A percentile compares a stretch with the other conserved stretches of the same genome.
Conservation (phyloP, 73 alveolate species). For the Durusdinium trenchii region DNA sequence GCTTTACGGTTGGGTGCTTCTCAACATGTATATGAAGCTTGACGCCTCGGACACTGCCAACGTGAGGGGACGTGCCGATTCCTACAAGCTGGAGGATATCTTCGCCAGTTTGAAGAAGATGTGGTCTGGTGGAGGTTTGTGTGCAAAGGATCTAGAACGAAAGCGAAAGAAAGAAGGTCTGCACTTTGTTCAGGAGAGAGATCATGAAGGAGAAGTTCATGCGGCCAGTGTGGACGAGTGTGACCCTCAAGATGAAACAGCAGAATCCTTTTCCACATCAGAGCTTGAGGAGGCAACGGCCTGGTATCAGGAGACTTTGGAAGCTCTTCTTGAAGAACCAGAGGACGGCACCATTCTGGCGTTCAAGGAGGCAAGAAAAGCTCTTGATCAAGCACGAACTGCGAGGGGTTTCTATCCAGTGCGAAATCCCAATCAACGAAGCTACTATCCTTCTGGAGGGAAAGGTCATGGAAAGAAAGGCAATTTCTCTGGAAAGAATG, state of each 20-base stretch:
- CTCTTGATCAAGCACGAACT: background rate
- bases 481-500: background rate
- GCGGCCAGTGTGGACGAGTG: background rate
- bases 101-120: background rate
- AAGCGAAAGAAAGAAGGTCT: background rate
- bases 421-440: background rate
- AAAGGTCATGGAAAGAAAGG: background rate
- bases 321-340: background rate
- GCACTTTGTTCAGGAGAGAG: background rate
- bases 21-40: background rate
- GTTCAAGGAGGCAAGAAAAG: background rate
- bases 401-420: constrained; percentile 22
- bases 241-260: background rate
- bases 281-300: background rate
- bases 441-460: background rate
- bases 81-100: background rate
- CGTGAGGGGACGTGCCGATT: constrained; percentile 18
- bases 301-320: background rate
- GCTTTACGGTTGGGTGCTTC: constrained; percentile 17
- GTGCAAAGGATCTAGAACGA: background rate
- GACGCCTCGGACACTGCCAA: constrained; percentile 36
- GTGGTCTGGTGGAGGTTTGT: constrained; percentile 14
- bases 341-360: background rate
- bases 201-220: background rate
- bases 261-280: background rate